Conservation (phyloP, 805 yeast genomes). For the Candida patagonica region DNA sequence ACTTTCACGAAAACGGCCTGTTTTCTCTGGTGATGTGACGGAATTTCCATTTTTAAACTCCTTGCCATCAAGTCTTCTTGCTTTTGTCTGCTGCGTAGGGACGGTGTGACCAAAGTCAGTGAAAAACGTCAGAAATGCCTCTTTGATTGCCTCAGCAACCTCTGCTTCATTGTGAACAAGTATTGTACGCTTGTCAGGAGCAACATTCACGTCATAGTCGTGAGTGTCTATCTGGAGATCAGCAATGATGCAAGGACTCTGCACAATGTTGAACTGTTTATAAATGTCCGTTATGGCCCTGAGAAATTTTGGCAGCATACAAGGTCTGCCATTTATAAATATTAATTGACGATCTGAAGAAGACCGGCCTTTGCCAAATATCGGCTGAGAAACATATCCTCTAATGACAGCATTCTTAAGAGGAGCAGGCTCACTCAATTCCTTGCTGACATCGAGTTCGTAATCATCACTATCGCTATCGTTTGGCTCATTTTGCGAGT, state of each 20-base stretch:
- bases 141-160: slow-evolving; percentile 48
- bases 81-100: slow-evolving; percentile 20
- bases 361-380: slow-evolving; percentile 70
- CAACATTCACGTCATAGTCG: slow-evolving; percentile 67
- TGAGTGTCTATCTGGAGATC: slow-evolving; percentile 45
- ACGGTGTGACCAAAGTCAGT: slow-evolving; percentile 30
- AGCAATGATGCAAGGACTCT: slow-evolving; percentile 60
- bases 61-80: background rate
- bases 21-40: too few species aligned
- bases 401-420: slow-evolving; percentile 20
- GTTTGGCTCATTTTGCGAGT: slow-evolving; percentile 12
- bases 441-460: background rate
- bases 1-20: too few species aligned
- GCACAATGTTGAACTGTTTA: slow-evolving; percentile 59
- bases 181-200: slow-evolving; percentile 81
- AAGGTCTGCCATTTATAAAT: slow-evolving; percentile 71
- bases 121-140: slow-evolving; percentile 41
- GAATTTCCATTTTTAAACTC: too few species aligned
- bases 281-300: slow-evolving; percentile 67
- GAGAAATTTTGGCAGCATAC: slow-evolving; percentile 42
- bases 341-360: slow-evolving; percentile 67
- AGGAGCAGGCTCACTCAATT: slow-evolving; percentile 17
- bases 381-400: slow-evolving; percentile 68
- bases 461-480: slow-evolving; percentile 19
- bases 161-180: slow-evolving; percentile 55